A percentile compares a stretch with the other conserved stretches of the same genome.
These are phyloP conservation scores for Lachancea lanzarotensis DNA, from an alignment of 805 yeast species.

Conservation along the genomic window DNA sequence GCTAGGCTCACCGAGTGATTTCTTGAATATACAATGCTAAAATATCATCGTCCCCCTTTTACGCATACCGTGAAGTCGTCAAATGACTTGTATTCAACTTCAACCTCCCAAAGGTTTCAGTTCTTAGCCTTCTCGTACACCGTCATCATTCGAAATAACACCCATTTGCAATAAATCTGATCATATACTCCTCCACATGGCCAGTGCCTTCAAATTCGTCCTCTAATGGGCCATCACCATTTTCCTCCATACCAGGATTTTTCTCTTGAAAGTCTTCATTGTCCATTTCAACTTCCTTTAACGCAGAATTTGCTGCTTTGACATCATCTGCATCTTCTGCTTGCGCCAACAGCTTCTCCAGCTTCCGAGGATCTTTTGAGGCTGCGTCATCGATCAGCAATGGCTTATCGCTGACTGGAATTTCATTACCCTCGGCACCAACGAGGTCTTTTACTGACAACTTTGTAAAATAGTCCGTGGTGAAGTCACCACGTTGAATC, in stretches of 20 bases:
- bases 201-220: slow-evolving; percentile 50
- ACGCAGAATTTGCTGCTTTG: slow-evolving; percentile 81
- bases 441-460: slow-evolving; percentile 79
- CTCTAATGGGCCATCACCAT: slow-evolving; percentile 10
- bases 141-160: slow-evolving; percentile 38
- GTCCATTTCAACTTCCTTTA: slow-evolving; percentile 79
- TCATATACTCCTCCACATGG: slow-evolving; percentile 95
- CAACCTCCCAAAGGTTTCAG: too few relatives aligned
- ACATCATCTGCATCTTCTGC: slow-evolving; percentile 94
- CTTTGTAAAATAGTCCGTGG: slow-evolving; percentile 91
- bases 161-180: slow-evolving; percentile 81
- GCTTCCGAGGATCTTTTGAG: slow-evolving; percentile 34
- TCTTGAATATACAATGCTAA: too few relatives aligned
- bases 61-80: too few relatives aligned
- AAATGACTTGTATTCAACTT: too few relatives aligned
- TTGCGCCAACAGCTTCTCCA: slow-evolving; percentile 67
- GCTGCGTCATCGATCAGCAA: slow-evolving; percentile 29
- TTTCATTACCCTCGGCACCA: slow-evolving; percentile 41
- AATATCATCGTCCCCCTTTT: too few relatives aligned
- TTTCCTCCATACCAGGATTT: slow-evolving; percentile 3
- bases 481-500: slow-evolving; percentile 96
- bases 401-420: slow-evolving; percentile 35
- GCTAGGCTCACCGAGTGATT: too few relatives aligned
- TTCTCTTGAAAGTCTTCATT: slow-evolving; percentile 73
- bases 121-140: too few relatives aligned